These are phyloP conservation scores for Fusarium sp. DNA, from an alignment of 2,329 filamentous ascomycete genomes.

Conservation along the genomic window DNA sequence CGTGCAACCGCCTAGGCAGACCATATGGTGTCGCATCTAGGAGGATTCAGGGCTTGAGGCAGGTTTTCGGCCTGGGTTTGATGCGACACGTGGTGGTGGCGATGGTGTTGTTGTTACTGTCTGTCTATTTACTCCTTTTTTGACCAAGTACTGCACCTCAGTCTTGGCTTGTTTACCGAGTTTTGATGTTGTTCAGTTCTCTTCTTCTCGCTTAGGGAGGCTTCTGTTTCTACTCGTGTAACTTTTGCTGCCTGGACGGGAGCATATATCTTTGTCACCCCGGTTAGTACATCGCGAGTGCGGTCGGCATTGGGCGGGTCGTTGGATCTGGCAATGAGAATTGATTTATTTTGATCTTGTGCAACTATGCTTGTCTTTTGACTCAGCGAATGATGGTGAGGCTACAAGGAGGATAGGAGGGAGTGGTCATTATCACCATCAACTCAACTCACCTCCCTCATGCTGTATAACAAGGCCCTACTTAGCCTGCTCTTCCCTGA, in stretches of 20 bases:
- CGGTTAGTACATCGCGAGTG: constrained; percentile 28
- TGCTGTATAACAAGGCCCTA: constrained; percentile 1
- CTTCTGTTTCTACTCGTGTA: neutral
- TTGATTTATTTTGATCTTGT: constrained; percentile 17
- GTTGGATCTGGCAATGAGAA: constrained; percentile 25
- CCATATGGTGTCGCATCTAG: neutral
- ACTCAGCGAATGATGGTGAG: neutral
- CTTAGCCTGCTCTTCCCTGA: neutral
- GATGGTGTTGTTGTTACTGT: neutral
- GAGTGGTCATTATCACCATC: neutral
- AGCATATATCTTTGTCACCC: constrained; percentile 14
- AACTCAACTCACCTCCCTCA: neutral
- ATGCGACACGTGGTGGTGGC: neutral
- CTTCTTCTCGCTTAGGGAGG: neutral
- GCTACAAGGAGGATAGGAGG: neutral
- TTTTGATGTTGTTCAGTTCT: neutral
- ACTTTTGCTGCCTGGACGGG: constrained; percentile 17
- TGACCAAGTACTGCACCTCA: neutral
- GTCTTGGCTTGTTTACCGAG: constrained; percentile 2
- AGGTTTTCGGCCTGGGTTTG: neutral
- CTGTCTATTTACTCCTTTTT: neutral
- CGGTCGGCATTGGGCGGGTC: constrained; percentile 30
- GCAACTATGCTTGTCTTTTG: neutral
- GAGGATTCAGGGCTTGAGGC: neutral
- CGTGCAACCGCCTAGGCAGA: neutral